Base-by-base conservation (phyloP, 1,284 basidiomycete species). In the Cryptococcus sp. region DNA sequence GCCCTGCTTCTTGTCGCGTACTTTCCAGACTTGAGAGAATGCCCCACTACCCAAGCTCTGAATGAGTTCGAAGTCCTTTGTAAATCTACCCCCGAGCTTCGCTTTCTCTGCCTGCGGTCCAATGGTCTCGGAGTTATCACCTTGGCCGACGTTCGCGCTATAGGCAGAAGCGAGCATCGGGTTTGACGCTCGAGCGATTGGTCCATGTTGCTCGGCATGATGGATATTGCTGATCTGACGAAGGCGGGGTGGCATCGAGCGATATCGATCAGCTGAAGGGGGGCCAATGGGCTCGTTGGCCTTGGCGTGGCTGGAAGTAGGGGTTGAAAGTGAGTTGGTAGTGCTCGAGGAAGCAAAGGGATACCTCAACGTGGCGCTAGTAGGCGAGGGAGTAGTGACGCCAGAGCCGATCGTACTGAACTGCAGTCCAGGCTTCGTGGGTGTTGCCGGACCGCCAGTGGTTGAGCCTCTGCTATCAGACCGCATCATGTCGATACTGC, bases 21-120 rank as follows among this genome's bases (percentile, higher is more conserved):
- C 94, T 79, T 93, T 94, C 81, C 93, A 88, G 13, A 93, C 94
- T 67, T 89, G 88, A 39, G 93, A 93, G 78, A 98, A 98, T 75
- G 94, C 91, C 19, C 95, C 95, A 46, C 86, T 85, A 1, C 95
- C 95, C 7, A 98, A 83, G 65, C 88, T 86, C 58, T 89, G 87
- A 20, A 92, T 80, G 61, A 91, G 85, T 7, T 85, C 82, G 72
- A 93, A 97, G 54, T 80, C 77, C 35, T 65, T 73, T 5, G 68
- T 57, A 5, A 70, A 47, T 39, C 64, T 48, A 25, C 56, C 60
- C 15, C 47, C 42, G 50, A 4, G 22, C 55, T 13, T 41, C 39
- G 15, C 48, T 17, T 4, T 40, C 20, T 35, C 43, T 51, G 15
- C 16, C 38, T 46, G 30, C 41, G 16, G n/a, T 25, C 8, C 7